These are phyloP conservation scores for Cadophora luteo-olivacea DNA, from an alignment of 2,329 filamentous ascomycete species.

Conservation along the genomic window DNA sequence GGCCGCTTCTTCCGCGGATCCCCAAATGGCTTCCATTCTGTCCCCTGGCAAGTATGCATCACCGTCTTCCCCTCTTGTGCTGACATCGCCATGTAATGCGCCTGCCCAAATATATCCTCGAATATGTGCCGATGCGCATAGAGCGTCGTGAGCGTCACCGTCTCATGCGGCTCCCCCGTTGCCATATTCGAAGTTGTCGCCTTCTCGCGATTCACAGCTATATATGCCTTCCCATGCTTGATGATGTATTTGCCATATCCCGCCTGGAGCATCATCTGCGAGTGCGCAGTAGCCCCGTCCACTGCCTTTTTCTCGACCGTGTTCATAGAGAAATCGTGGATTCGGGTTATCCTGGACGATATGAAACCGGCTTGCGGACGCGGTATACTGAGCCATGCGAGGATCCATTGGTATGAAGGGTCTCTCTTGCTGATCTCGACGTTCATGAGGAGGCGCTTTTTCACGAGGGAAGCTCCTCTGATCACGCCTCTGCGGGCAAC, in stretches of 20 bases:
- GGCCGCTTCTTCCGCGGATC: slow-evolving; percentile 86
- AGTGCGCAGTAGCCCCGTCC: slow-evolving; percentile 71
- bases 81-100: slow-evolving; percentile 78
- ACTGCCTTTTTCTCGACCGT: slow-evolving; percentile 61
- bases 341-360: slow-evolving; percentile 62
- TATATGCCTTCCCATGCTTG: slow-evolving; percentile 85
- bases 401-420: slow-evolving; percentile 90
- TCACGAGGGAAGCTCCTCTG: slow-evolving; percentile 74
- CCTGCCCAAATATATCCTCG: slow-evolving; percentile 86
- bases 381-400: slow-evolving; percentile 91
- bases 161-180: slow-evolving; percentile 92
- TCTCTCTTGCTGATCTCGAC: slow-evolving; percentile 96
- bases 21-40: slow-evolving; percentile 86
- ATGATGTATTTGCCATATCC: slow-evolving; percentile 90
- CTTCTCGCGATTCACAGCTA: slow-evolving; percentile 85
- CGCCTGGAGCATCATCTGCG: slow-evolving; percentile 87
- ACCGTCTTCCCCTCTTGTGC: slow-evolving; percentile 91
- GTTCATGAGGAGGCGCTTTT: slow-evolving; percentile 88
- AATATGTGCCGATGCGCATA: slow-evolving; percentile 91
- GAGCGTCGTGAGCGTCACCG: slow-evolving; percentile 87
- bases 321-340: slow-evolving; percentile 64
- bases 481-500: slow-evolving; percentile 81
- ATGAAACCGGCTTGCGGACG: slow-evolving; percentile 59
- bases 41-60: slow-evolving; percentile 85
- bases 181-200: slow-evolving; percentile 81